Conservation (phyloP, 768 basidiomycete genomes). For the Tylopilus subfusipes region DNA sequence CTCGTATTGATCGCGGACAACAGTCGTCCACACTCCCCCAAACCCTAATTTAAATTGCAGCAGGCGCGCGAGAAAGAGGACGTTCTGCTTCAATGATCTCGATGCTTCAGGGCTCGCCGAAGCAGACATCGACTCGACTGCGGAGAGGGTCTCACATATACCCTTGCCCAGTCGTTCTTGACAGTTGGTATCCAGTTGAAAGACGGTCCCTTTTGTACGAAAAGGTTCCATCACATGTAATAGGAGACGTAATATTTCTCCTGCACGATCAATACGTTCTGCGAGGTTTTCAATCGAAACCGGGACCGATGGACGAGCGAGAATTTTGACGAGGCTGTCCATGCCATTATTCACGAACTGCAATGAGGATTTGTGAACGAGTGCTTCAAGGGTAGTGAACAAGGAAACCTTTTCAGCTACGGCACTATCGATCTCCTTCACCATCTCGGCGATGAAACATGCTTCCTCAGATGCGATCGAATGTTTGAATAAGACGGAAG, state of each 20-base stretch:
- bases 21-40: conserved; percentile 51
- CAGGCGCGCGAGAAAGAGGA: conserved; percentile 60
- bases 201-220: conserved; percentile 43
- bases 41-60: conserved; percentile 74
- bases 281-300: conserved; percentile 29
- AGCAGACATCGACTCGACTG: conserved; percentile 37
- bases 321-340: conserved; percentile 60
- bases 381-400: neutral
- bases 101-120: conserved; percentile 18
- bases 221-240: conserved; percentile 67
- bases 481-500: conserved; percentile 64
- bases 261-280: conserved; percentile 50
- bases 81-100: conserved; percentile 36
- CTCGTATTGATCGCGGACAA: conserved; percentile 44
- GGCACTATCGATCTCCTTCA: conserved; percentile 59
- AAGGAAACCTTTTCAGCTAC: conserved; percentile 62
- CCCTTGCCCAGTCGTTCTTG: conserved; percentile 58
- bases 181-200: conserved; percentile 43
- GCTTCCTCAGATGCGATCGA: conserved; percentile 77
- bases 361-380: neutral
- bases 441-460: conserved; percentile 80
- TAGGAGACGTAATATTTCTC: conserved; percentile 67
- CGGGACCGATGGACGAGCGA: conserved; percentile 27
- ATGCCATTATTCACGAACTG: conserved; percentile 78
- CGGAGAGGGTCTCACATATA: conserved; percentile 45